Evolutionary conservation across 306 rosid genomes (phyloP).

Genomic region (Dryas alaskensis): DNA sequence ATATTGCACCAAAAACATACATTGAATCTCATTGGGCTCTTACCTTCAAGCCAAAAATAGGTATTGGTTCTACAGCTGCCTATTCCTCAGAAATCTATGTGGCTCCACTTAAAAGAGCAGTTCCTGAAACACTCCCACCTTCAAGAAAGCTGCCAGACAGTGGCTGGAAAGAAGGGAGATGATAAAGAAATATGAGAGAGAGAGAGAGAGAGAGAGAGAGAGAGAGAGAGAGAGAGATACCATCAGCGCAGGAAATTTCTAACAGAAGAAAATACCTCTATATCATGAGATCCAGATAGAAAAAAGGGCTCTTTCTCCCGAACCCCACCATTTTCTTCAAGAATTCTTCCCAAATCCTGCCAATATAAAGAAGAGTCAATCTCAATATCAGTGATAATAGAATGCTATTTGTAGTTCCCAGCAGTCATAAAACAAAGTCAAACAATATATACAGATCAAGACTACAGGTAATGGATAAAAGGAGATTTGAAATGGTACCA

Average conservation of each 20-base stretch:
- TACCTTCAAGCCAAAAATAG: conserved; percentile 20
- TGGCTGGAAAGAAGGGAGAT: conserved; percentile 46
- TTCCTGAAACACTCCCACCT: conserved; percentile 46
- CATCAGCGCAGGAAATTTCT: background rate
- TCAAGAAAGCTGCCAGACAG: conserved; percentile 63
- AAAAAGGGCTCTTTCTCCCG: conserved; percentile 81
- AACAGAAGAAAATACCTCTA: conserved; percentile 52
- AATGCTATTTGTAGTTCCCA: conserved; percentile 3
- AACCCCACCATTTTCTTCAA: conserved; percentile 53
- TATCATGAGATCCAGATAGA: conserved; percentile 51
- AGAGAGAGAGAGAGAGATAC: conserved; percentile 1
- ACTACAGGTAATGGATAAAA: conserved; percentile 2
- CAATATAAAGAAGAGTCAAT: conserved; percentile 11
- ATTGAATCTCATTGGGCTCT: background rate
- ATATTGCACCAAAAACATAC: background rate
- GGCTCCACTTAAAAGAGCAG: conserved; percentile 40
- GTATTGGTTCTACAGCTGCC: conserved; percentile 13
- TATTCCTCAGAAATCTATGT: conserved; percentile 24
- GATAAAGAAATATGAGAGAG: conserved; percentile 15
- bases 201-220: background rate
- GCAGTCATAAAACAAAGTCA: background rate
- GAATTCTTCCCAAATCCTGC: conserved; percentile 81
- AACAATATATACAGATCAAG: conserved; percentile 1
- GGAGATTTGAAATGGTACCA: conserved; percentile 8
- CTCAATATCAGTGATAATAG: conserved; percentile 3